Evolutionary conservation across 2,329 filamentous ascomycete genomes (phyloP).

Genomic region (Onygena corvina): DNA sequence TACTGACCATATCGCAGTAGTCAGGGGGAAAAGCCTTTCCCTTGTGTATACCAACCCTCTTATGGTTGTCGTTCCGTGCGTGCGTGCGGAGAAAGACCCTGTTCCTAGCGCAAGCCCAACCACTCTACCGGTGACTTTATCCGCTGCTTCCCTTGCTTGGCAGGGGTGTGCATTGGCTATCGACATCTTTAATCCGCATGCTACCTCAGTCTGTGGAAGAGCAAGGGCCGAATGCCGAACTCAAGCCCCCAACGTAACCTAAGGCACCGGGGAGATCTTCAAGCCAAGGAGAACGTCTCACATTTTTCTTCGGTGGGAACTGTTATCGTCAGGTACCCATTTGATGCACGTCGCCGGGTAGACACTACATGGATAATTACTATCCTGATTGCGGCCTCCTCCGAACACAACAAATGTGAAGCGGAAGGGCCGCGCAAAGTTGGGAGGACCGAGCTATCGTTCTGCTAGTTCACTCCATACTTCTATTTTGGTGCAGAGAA

Average conservation of each 20-base stretch:
- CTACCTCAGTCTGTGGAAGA: not conserved
- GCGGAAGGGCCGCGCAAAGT: too few species aligned
- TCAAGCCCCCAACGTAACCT: not conserved
- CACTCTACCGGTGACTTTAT: constrained; percentile 1
- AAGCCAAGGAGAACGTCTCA: not conserved
- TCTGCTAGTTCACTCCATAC: too few species aligned
- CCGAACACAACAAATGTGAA: too few species aligned
- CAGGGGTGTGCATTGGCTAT: not conserved
- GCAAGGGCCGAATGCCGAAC: not conserved
- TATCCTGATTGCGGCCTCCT: too few species aligned
- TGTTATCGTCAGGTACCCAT: too few species aligned
- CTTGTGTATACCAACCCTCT: not conserved
- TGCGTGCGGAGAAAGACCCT: not conserved
- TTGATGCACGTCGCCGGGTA: too few species aligned
- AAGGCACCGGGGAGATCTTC: not conserved
- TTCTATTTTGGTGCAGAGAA: too few species aligned
- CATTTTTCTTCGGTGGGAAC: not conserved
- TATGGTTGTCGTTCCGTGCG: not conserved
- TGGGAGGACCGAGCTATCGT: too few species aligned
- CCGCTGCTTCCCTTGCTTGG: constrained; percentile 3
- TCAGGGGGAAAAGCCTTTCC: not conserved
- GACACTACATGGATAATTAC: too few species aligned
- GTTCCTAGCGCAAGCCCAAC: not conserved
- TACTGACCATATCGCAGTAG: not conserved
- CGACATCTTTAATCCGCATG: not conserved